Base-by-base conservation (phyloP, 2,329 filamentous ascomycete genomes). In the Fusarium burgessii region DNA sequence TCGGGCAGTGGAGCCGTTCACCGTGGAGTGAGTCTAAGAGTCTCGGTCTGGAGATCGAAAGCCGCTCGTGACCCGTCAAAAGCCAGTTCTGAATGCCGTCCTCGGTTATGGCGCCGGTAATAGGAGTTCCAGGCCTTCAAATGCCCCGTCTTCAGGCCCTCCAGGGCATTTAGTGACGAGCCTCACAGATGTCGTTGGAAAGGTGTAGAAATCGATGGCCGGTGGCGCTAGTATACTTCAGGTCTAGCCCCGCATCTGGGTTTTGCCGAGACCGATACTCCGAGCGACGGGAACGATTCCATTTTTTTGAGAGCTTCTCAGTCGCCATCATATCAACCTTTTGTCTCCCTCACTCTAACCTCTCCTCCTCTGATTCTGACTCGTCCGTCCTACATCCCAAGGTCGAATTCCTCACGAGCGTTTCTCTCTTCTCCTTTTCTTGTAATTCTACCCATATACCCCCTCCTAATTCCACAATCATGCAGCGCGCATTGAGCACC, bases 401-500 rank as follows among this genome's bases (percentile, higher is more conserved):
- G 73, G 72, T 64, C 72, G 74, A 76, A 76, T 73, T 63, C 60
- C 66, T 64, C 59, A 49, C 62, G 56, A 75, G 64, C 76, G 69
- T 74, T 72, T 75, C 57, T 68, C 68, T 63, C 79, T 59, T 68
- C 66, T 65, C 79, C 32, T 63, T 72, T 73, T 71, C 74, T 49
- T 75, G 71, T 78, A 77, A 71, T 76, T 74, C 69, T 71, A 68
- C 67, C 17, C 62, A 68, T 75, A 76, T 77, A 76, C 71, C 71
- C 70, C 78, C 77, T 70, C 69, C 78, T 77, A 74, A 74, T 77
- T 77, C 71, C 74, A 78, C 73, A 79, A 93, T 83, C 81, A 99
- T 99, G 96, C 96, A 99, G 90, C 93, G 96, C 85, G 94, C 94
- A 85, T 89, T 99, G 81, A 90, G 93, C 81, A 93, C 93, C 77